Evolutionary conservation across 805 yeast genomes (phyloP).

Genomic region (Metschnikowia santaceciliae): DNA sequence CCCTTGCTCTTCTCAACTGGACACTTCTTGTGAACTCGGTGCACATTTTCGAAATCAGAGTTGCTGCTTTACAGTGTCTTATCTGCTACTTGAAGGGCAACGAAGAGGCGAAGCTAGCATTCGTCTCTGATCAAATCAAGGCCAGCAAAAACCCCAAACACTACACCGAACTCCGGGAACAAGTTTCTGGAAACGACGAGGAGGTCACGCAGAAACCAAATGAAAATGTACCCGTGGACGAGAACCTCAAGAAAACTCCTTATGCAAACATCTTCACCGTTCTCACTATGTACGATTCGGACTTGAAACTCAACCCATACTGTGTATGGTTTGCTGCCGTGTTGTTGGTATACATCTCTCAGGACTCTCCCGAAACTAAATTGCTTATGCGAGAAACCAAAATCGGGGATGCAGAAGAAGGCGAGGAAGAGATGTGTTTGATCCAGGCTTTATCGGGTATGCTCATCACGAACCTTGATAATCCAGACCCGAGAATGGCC

Average conservation of each 20-base stretch:
- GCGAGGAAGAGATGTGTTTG: constrained; percentile 66
- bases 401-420: constrained; percentile 55
- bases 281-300: constrained; percentile 69
- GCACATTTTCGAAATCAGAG: constrained; percentile 77
- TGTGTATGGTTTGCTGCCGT: constrained; percentile 79
- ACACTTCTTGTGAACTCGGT: constrained; percentile 72
- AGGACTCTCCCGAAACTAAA: constrained; percentile 49
- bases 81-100: constrained; percentile 68
- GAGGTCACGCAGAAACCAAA: background rate
- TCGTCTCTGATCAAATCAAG: constrained; percentile 63
- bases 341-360: constrained; percentile 58
- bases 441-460: constrained; percentile 78
- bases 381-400: constrained; percentile 44
- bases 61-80: constrained; percentile 63
- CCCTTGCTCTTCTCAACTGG: constrained; percentile 79
- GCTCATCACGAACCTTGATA: constrained; percentile 57
- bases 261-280: constrained; percentile 64
- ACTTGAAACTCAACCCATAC: constrained; percentile 72
- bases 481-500: constrained; percentile 67
- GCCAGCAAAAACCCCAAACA: constrained; percentile 28
- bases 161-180: constrained; percentile 16
- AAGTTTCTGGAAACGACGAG: constrained; percentile 3
- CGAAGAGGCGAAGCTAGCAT: constrained; percentile 53
- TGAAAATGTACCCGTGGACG: constrained; percentile 1
- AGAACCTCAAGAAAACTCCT: constrained; percentile 23